These are phyloP conservation scores for Ceratobasidium sp. DNA, from an alignment of 1,284 basidiomycete species.

Conservation along the genomic window DNA sequence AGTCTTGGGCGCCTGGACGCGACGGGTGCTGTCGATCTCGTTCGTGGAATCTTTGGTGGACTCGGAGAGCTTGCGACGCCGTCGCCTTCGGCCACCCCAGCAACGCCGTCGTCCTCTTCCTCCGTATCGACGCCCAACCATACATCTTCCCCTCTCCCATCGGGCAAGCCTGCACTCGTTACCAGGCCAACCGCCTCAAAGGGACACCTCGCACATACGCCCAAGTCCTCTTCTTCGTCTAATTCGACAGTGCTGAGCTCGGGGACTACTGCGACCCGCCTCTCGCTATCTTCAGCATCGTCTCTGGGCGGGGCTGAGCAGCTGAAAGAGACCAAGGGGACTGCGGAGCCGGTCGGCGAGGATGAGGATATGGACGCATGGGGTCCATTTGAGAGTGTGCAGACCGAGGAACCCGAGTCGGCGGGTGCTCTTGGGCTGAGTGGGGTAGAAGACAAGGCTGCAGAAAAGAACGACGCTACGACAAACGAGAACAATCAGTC, in stretches of 20 bases:
- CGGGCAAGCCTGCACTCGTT: constrained; percentile 48
- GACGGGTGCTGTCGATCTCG: constrained; percentile 58
- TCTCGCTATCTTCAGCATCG: constrained; percentile 27
- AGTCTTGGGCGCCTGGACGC: constrained; percentile 33
- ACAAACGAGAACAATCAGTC: constrained; percentile 35
- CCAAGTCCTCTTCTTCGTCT: constrained; percentile 33
- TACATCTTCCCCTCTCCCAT: constrained; percentile 47
- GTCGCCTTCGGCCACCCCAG: constrained; percentile 53
- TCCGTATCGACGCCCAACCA: constrained; percentile 51
- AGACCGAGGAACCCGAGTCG: constrained; percentile 51
- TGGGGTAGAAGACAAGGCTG: constrained; percentile 39
- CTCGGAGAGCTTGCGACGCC: constrained; percentile 67
- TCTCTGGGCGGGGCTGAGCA: constrained; percentile 24
- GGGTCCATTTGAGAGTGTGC: constrained; percentile 50
- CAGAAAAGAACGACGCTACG: not conserved
- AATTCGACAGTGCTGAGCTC: constrained; percentile 29
- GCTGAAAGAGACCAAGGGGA: constrained; percentile 45
- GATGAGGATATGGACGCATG: constrained; percentile 51
- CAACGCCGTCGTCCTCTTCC: constrained; percentile 52
- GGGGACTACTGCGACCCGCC: constrained; percentile 10
- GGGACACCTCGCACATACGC: constrained; percentile 14
- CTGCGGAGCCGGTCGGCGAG: constrained; percentile 41
- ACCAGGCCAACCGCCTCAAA: constrained; percentile 21
- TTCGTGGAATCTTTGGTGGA: constrained; percentile 69
- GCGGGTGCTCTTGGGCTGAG: constrained; percentile 62